phyloP scores from a whole-genome alignment of 2,329 filamentous ascomycete genomes.

The Aspergillus versicolor region DNA sequence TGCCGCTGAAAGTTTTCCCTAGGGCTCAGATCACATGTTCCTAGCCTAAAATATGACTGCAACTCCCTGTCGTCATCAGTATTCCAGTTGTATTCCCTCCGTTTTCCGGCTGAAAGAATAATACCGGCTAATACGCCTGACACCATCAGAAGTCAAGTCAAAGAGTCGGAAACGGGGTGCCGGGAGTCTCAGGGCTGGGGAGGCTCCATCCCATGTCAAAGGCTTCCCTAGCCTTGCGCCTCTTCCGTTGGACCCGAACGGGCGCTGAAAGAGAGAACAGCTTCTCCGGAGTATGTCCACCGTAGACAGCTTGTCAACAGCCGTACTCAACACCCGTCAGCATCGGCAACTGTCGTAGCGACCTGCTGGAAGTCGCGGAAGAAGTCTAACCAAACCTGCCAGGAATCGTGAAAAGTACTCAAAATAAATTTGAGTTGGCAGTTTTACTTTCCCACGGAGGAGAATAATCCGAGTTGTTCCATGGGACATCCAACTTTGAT shows the following conservation, averaged over 20 bases:
- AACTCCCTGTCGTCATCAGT: not conserved
- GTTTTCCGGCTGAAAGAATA: not conserved
- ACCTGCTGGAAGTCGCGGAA: not conserved
- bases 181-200: not conserved
- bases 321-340: not conserved
- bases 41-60: slow-evolving; percentile 15
- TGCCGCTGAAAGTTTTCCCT: not conserved
- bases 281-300: not conserved
- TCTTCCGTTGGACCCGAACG: not conserved
- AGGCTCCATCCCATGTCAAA: not conserved
- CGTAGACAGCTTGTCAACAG: too few species aligned
- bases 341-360: slow-evolving; percentile 5
- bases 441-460: not conserved
- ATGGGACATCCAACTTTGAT: not conserved
- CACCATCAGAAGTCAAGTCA: not conserved
- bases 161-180: too few species aligned
- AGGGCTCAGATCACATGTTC: slow-evolving; percentile 25
- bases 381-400: not conserved
- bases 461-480: not conserved
- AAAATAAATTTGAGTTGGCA: not conserved
- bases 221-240: slow-evolving; percentile 4
- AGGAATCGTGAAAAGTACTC: not conserved
- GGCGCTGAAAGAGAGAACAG: not conserved
- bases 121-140: not conserved
- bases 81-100: not conserved